Evolutionary conservation across 1,284 basidiomycete genomes (phyloP), one percentile per base, ranked within the genome.

Genomic region (Apiotrichum mycotoxinovorans): DNA sequence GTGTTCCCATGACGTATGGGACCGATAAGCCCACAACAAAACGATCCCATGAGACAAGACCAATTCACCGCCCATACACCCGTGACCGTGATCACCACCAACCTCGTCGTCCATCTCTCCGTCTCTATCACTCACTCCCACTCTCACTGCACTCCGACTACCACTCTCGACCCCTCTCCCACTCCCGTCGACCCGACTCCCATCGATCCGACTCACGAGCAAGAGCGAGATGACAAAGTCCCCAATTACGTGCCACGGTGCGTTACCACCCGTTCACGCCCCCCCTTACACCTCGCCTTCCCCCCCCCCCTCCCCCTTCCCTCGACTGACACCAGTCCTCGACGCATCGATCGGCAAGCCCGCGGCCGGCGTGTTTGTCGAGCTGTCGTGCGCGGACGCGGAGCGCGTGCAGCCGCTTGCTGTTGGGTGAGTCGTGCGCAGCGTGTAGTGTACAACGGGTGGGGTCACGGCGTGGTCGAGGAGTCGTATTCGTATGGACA

Each of bases 241-340:
- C 2, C 88, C 89, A 1, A 88, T 95, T 60, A 95, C 92, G 37
- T 94, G 92, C 73, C 91, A 95, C 66, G 85, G 89, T 89, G 62
- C 55, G 81, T 56, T 33, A 30, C 30, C 30, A 30, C 30, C 30
- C 30, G 30, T 30, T 59, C 17, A 17, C 40, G 41, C 23, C 51
- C 47, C 15, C 49, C 20, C 34, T 12, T 37, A 11, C 26, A 57
- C 41, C 49, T 8, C 35, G 35, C 40, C 25, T 42, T 25, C 22
- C 33, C 37, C 10, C 7, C n/a, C 4, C 11, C 9, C 25, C 26
- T 47, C n/a, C 25, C 10, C 43, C 33, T 0, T 30, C 8, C 10
- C 54, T 49, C 25, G 20, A 15, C 37, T 45, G 26, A 46, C 27
- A 22, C n/a, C 50, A 92, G 91, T 95, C 15, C 85, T 95, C 57